Conservation (phyloP, 768 basidiomycete species). For the Collybia sp. region DNA sequence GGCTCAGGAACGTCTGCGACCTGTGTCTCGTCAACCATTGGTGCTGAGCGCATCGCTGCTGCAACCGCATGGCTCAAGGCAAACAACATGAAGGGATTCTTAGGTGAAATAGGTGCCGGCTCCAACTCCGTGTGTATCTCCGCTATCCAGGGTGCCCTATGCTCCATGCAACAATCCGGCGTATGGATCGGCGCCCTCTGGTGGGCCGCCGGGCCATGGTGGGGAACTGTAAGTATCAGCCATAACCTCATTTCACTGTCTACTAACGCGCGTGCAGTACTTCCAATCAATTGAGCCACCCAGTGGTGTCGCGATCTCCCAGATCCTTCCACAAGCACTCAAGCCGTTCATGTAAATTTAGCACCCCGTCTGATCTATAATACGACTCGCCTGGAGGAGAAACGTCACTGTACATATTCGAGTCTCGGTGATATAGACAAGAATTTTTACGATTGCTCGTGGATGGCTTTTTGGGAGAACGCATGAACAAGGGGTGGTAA, state of each 20-base stretch:
- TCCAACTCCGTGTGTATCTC: slow-evolving; percentile 38
- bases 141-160: slow-evolving; percentile 52
- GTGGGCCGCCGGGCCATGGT: slow-evolving; percentile 67
- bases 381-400: neutral
- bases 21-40: slow-evolving; percentile 59
- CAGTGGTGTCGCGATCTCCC: slow-evolving; percentile 46
- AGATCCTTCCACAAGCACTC: slow-evolving; percentile 53
- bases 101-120: slow-evolving; percentile 59
- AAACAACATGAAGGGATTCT: slow-evolving; percentile 58
- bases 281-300: slow-evolving; percentile 62
- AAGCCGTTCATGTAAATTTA: slow-evolving; percentile 43
- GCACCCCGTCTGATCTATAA: neutral
- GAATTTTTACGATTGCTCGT: too few species aligned
- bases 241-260: neutral
- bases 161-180: slow-evolving; percentile 52
- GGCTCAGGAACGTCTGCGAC: slow-evolving; percentile 48
- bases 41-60: slow-evolving; percentile 47
- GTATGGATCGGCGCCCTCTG: slow-evolving; percentile 48
- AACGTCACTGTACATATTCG: too few species aligned
- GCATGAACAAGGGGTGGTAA: too few species aligned
- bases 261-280: slow-evolving; percentile 31
- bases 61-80: slow-evolving; percentile 57
- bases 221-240: slow-evolving; percentile 40
- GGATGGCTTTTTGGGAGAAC: too few species aligned
- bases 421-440: too few species aligned